Evolutionary conservation across 2,329 filamentous ascomycete species (phyloP).

Genomic region (Neonectria coccinea): DNA sequence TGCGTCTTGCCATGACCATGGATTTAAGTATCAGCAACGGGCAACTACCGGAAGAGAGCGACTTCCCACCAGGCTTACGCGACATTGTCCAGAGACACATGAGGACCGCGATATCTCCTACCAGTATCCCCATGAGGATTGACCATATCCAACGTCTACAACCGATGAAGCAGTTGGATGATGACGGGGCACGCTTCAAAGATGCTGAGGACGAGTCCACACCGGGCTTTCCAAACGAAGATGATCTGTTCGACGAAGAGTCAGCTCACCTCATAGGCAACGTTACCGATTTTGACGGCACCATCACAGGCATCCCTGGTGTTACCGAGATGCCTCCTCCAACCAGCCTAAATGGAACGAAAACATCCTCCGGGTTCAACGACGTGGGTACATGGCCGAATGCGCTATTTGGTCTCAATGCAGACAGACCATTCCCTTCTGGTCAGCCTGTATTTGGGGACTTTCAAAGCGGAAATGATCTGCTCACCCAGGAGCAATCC

Average conservation of each 20-base stretch:
- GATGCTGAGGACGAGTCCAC: background rate
- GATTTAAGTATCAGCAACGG: slow-evolving; percentile 44
- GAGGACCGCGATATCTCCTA: background rate
- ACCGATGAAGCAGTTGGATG: background rate
- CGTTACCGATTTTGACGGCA: background rate
- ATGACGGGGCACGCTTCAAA: background rate
- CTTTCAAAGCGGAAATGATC: background rate
- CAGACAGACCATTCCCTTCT: background rate
- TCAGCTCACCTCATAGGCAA: background rate
- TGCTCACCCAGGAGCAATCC: background rate
- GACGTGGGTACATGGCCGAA: background rate
- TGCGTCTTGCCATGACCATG: slow-evolving; percentile 39
- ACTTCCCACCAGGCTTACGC: slow-evolving; percentile 37
- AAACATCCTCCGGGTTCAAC: background rate
- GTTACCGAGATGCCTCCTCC: background rate
- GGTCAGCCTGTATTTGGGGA: background rate
- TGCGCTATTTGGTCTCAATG: background rate
- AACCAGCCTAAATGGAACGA: background rate
- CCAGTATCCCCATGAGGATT: background rate
- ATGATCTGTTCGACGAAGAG: background rate
- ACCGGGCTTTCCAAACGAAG: background rate
- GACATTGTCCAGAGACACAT: slow-evolving; percentile 23
- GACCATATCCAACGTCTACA: background rate
- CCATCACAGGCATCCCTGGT: background rate
- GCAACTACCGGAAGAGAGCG: slow-evolving; percentile 39